These are phyloP conservation scores for Alliaria petiolata DNA, from an alignment of 345 rosid genomes.

Conservation along the genomic window DNA sequence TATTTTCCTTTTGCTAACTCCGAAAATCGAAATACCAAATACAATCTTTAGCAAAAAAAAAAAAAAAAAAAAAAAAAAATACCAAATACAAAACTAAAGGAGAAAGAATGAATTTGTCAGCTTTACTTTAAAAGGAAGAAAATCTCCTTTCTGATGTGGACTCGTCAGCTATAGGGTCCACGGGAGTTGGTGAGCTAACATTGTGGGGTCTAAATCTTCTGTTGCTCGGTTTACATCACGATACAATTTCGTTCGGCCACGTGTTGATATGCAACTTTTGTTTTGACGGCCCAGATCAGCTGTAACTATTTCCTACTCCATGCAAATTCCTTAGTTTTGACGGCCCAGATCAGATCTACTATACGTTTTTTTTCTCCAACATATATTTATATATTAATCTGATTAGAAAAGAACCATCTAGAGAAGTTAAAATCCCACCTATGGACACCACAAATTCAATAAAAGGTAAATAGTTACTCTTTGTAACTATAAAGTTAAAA, in stretches of 20 bases:
- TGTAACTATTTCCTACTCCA: neutral
- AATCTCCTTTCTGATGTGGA: neutral
- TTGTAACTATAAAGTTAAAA: too few species aligned
- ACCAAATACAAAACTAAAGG: too few species aligned
- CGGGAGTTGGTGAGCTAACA: slow-evolving; percentile 23
- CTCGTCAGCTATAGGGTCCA: slow-evolving; percentile 20
- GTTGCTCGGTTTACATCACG: neutral
- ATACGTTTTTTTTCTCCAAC: too few species aligned
- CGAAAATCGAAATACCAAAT: neutral
- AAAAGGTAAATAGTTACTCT: too few species aligned
- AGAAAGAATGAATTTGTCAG: neutral
- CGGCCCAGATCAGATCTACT: too few species aligned
- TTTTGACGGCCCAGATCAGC: neutral
- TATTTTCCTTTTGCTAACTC: neutral
- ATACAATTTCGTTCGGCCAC: neutral
- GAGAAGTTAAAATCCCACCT: too few species aligned
- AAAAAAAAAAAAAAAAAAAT: neutral
- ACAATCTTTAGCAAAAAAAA: neutral
- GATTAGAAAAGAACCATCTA: too few species aligned
- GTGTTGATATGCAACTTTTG: neutral
- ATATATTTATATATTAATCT: too few species aligned
- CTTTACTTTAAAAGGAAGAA: neutral
- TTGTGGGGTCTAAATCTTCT: neutral
- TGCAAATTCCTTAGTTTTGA: too few species aligned
- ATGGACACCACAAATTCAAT: too few species aligned